Percentiles rank a stretch among this genome's conserved stretches.
These are phyloP conservation scores for Elaeis oleifera DNA, from an alignment of 202 grass and related monocot genomes.

Conservation along the genomic window DNA sequence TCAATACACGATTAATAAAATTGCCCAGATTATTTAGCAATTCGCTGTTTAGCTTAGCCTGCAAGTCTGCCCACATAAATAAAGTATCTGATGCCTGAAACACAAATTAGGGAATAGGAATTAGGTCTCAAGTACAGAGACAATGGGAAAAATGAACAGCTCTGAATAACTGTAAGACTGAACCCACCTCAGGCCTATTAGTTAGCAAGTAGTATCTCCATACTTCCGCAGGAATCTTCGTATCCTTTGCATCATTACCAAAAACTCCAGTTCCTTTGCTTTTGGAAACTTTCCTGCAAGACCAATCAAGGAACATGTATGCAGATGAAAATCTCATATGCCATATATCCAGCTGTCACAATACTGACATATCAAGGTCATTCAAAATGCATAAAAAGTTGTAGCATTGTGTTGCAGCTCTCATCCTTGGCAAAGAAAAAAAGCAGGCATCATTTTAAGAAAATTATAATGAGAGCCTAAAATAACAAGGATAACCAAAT, in stretches of 20 bases:
- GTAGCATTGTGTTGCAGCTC: no score
- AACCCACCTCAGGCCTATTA: conserved; percentile 83
- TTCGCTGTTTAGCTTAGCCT: conserved; percentile 80
- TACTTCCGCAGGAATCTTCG: conserved; percentile 77
- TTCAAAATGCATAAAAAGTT: no score
- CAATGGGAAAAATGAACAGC: background rate
- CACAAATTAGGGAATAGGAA: conserved; percentile 7
- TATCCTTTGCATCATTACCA: conserved; percentile 85
- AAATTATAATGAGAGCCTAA: no score
- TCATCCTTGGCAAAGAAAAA: no score
- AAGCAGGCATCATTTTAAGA: no score
- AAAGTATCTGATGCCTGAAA: conserved; percentile 80
- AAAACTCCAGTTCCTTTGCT: conserved; percentile 87
- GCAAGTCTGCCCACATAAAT: conserved; percentile 88
- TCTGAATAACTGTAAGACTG: background rate
- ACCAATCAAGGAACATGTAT: conserved; percentile 6
- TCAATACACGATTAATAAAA: conserved; percentile 90
- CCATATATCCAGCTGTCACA: no score
- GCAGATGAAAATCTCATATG: background rate
- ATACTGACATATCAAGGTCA: no score
- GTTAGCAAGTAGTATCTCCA: conserved; percentile 95
- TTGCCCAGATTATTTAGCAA: conserved; percentile 84
- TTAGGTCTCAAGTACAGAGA: background rate
- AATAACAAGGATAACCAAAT: no score
- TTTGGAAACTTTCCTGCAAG: conserved; percentile 85